Evolutionary conservation across 495 filamentous ascomycete species (phyloP).

Genomic region (Cercophora scortea): DNA sequence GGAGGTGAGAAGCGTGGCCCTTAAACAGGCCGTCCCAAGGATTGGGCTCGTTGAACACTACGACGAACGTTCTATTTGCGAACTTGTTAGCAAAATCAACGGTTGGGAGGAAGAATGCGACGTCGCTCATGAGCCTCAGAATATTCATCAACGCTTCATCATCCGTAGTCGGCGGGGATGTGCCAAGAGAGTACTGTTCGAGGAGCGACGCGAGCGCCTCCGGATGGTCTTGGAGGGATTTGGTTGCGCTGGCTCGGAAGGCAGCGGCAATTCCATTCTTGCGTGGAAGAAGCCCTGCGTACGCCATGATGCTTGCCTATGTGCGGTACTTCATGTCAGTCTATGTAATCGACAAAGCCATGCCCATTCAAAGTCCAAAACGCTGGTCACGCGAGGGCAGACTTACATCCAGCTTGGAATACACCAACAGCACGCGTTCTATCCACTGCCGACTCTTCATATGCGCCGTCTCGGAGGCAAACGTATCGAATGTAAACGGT

Average conservation of each 20-base stretch:
- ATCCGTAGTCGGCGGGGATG: neutral
- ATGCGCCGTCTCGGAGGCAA: neutral
- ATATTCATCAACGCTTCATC: neutral
- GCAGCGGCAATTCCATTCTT: neutral
- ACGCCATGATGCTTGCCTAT: neutral
- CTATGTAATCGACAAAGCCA: neutral
- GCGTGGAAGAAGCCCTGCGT: neutral
- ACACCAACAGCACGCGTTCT: neutral
- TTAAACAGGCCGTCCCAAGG: slow-evolving; percentile 1
- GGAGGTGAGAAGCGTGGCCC: neutral
- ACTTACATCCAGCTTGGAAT: neutral
- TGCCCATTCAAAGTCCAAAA: neutral
- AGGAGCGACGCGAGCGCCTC: neutral
- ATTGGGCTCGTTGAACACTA: slow-evolving; percentile 1
- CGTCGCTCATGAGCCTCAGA: neutral
- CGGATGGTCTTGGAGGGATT: neutral
- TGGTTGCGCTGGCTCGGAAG: neutral
- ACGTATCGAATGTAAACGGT: neutral
- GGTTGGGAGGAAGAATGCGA: neutral
- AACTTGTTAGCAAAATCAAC: neutral
- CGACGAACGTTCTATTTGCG: neutral
- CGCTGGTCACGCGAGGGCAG: neutral
- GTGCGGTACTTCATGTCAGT: neutral
- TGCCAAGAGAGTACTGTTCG: neutral
- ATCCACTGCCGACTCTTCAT: neutral